A percentile compares a stretch with the other conserved stretches of the same genome.
These are phyloP conservation scores for Backusella luteola DNA, from an alignment of 192 early-diverging fungal genomes.

Conservation along the genomic window DNA sequence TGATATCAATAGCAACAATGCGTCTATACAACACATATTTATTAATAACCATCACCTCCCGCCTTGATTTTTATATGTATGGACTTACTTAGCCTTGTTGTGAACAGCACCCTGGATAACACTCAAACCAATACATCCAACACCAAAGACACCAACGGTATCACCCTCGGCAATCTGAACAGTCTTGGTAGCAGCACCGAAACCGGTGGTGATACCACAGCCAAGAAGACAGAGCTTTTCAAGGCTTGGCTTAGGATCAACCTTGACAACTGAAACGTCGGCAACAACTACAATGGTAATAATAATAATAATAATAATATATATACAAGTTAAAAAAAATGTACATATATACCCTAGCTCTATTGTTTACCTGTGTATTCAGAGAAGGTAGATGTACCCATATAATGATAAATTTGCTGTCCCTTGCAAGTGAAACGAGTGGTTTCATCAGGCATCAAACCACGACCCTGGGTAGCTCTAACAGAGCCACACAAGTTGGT, in stretches of 20 bases:
- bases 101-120: conserved; percentile 82
- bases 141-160: conserved; percentile 85
- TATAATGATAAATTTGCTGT: conserved; percentile 89
- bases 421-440: conserved; percentile 91
- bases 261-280: conserved; percentile 91
- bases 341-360: neutral
- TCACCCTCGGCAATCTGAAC: conserved; percentile 84
- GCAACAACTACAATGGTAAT: conserved; percentile 56
- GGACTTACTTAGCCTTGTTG: conserved; percentile 36
- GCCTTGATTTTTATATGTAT: neutral
- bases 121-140: conserved; percentile 91
- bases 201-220: conserved; percentile 96
- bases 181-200: conserved; percentile 91
- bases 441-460: conserved; percentile 94
- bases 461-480: conserved; percentile 88
- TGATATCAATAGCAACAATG: conserved; percentile 92
- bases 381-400: conserved; percentile 93
- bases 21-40: conserved; percentile 38
- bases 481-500: conserved; percentile 95
- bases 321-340: neutral
- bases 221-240: conserved; percentile 91
- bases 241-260: conserved; percentile 72
- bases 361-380: conserved; percentile 77
- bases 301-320: neutral
- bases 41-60: neutral